Evolutionary conservation across 208 protist genomes (phyloP), one percentile per base, ranked within the genome.

Genomic region (Trypanosoma grayi): DNA sequence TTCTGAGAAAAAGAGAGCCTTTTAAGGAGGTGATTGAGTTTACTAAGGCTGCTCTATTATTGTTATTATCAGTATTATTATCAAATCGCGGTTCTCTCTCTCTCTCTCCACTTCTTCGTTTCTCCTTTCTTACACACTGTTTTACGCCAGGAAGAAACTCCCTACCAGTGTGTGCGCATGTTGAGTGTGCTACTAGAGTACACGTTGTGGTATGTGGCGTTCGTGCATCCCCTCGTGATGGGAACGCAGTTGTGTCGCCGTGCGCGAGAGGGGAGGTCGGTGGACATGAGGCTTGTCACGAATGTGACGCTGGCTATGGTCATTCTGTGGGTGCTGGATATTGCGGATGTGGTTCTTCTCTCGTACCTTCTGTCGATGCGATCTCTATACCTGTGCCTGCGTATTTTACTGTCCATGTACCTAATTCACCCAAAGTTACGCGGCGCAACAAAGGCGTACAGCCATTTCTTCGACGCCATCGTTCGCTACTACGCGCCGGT

Each of bases 281-380:
- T 60, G 2, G 64, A 88, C 43, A 44, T 76, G 9, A 33, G 37
- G 16, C 78, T 87, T 41, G 73, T 90, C 1, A 81, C 83, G 6
- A 93, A 93, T 52, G 56, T 78, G 10, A 83, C 78, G 16, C 65
- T 93, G 56, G 75, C 81, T 18, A 68, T 93, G 53, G 79, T 93
- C 46, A 79, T 93, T 56, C 44, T 72, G 14, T 88, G 81, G 77
- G 40, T 87, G 13, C 52, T 89, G 28, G 77, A 87, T 47, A 47
- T 88, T 22, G 66, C 66, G 1, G 87, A 90, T 50, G 58, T 53
- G 2, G 18, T 85, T 10, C 63, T 93, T 16, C 68, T 88, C 30
- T 81, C 79, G 33, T 73, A 72, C 11, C 72, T 90, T 31, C 75
- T 93, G 14, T 80, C 83, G 7, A 77, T 81, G 67, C 73, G 73